A percentile compares a stretch with the other conserved stretches of the same genome.
These are phyloP conservation scores for Bryoerythrophyllum caledonicum DNA, from an alignment of 225 moss, liverwort and hornwort species.

Conservation along the genomic window DNA sequence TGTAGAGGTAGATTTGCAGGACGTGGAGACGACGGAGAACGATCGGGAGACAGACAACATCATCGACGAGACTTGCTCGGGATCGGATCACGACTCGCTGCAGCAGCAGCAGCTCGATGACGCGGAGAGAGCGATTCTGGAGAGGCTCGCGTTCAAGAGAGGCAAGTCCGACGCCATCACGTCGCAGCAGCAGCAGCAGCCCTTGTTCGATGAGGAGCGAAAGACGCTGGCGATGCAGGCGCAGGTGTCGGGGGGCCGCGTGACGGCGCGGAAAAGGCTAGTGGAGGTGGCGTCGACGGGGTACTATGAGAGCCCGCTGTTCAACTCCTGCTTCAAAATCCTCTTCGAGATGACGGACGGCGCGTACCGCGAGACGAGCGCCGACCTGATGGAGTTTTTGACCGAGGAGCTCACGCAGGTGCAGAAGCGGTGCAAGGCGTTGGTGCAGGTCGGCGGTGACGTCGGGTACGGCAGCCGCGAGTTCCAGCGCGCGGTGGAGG, in stretches of 20 bases:
- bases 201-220: not conserved
- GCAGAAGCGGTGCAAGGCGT: not conserved
- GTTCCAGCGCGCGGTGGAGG: not conserved
- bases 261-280: not conserved
- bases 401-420: not conserved
- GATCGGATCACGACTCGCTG: not conserved
- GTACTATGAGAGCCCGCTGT: not conserved
- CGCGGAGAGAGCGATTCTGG: not conserved
- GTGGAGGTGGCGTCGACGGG: not conserved
- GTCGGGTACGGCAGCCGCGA: not conserved
- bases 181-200: too few relatives aligned
- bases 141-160: slow-evolving; percentile 1
- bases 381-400: not conserved
- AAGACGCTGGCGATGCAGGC: not conserved
- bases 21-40: not conserved
- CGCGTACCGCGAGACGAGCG: not conserved
- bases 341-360: slow-evolving; percentile 1
- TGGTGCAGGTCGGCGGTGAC: not conserved
- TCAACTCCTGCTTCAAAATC: not conserved
- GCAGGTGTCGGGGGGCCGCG: not conserved
- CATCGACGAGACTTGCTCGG: not conserved
- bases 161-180: not conserved
- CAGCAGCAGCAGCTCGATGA: not conserved
- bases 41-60: not conserved
- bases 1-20: not conserved